These are phyloP conservation scores for Cerioporus squamosus DNA, from an alignment of 1,284 basidiomycete species.

Conservation along the genomic window DNA sequence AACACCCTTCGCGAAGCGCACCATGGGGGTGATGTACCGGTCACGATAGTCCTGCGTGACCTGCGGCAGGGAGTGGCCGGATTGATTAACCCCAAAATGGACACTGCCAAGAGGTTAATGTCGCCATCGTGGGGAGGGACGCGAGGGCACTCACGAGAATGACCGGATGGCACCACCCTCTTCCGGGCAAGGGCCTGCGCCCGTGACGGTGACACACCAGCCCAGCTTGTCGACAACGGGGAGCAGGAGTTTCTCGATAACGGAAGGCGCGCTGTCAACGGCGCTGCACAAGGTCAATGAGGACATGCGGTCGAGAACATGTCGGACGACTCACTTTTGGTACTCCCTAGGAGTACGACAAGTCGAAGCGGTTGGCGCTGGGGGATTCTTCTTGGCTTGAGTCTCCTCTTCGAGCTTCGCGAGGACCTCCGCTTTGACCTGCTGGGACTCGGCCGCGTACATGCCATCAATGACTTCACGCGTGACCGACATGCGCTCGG, in stretches of 20 bases:
- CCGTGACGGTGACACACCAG: neutral
- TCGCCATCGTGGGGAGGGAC: no score
- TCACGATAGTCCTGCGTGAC: neutral
- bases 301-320: neutral
- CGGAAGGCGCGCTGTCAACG: neutral
- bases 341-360: neutral
- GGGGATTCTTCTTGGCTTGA: neutral
- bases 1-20: neutral
- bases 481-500: neutral
- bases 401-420: neutral
- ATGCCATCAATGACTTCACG: neutral
- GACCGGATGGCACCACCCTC: neutral
- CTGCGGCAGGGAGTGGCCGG: neutral
- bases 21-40: neutral
- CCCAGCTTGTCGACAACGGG: neutral
- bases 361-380: neutral
- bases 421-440: neutral
- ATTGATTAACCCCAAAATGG: neutral
- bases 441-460: neutral
- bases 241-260: neutral
- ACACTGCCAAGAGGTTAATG: neutral
- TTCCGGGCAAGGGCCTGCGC: neutral
- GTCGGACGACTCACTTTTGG: neutral
- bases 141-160: neutral
- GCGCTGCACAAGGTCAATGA: neutral